These are phyloP conservation scores for Physcia stellaris DNA, from an alignment of 495 filamentous ascomycete species.

Conservation along the genomic window DNA sequence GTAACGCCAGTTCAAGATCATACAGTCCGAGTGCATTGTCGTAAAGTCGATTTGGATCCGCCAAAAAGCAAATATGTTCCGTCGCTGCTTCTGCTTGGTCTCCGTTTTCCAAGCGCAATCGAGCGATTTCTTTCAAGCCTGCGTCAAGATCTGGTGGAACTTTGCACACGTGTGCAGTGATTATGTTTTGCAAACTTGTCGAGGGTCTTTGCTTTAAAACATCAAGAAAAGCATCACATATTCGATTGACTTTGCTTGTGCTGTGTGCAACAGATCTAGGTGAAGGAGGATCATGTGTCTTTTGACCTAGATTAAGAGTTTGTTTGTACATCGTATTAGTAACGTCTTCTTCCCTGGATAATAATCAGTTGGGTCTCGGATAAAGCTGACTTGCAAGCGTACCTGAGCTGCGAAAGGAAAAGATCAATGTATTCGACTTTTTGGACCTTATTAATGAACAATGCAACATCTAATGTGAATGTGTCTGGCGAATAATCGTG, in stretches of 20 bases:
- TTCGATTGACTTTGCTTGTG: conserved; percentile 62
- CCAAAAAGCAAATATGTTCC: conserved; percentile 92
- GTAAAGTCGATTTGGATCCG: conserved; percentile 86
- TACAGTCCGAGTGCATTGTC: conserved; percentile 84
- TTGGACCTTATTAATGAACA: conserved; percentile 80
- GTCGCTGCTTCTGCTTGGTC: conserved; percentile 37
- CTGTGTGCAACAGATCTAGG: conserved; percentile 8
- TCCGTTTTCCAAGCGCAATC: conserved; percentile 39
- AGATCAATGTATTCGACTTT: conserved; percentile 78
- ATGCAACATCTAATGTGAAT: conserved; percentile 58
- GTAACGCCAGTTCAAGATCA: conserved; percentile 73
- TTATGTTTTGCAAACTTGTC: conserved; percentile 75
- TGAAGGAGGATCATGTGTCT: background rate
- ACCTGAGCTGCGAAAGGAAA: conserved; percentile 82
- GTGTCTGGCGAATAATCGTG: conserved; percentile 79
- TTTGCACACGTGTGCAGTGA: conserved; percentile 92
- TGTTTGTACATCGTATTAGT: conserved; percentile 88
- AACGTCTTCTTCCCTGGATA: conserved; percentile 76
- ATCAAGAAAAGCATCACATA: conserved; percentile 75
- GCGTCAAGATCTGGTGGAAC: conserved; percentile 78
- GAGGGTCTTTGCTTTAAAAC: conserved; percentile 46
- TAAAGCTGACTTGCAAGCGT: conserved; percentile 19
- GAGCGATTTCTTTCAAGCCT: conserved; percentile 63
- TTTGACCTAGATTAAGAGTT: conserved; percentile 35
- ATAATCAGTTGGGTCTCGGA: background rate